Base-by-base conservation (phyloP, 805 yeast species). In the Metschnikowia aberdeeniae region DNA sequence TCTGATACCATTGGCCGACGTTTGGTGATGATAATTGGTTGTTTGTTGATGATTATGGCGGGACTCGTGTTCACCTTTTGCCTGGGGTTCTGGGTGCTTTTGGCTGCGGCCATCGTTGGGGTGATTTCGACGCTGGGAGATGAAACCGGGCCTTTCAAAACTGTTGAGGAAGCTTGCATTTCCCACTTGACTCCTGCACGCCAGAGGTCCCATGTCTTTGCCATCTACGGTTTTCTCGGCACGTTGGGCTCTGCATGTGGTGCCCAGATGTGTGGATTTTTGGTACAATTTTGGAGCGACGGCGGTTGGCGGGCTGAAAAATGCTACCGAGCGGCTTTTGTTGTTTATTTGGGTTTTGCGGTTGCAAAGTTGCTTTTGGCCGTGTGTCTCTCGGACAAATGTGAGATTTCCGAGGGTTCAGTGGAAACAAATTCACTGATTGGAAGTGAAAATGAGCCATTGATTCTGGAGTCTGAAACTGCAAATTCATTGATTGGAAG, bases 81-180 rank as follows among this genome's bases (percentile, higher is more conserved):
- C 48, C 70, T 77, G 29, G 77, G 77, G 52, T 87, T 71, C 60
- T 58, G 65, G 51, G 50, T 84, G 1, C 67, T 89, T 33, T 65
- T 89, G 17, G 20, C 72, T 2, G 93, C 93, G 7, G 93, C 96
- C 2, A 76, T 86, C 2, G 46, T 86, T 27, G 96, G 96, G 1
- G 96, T 89, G 13, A 85, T 89, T 6, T 86, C 95, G 2, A 93
- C 96, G 1, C 80, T 88, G 26, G 95, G 96, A 20, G 89, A 84
- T 57, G 96, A 89, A 58, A 87, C 90, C 0, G 96, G 96, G 0
- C 96, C 96, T 0, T 89, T 89, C 63, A 84, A 86, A 58, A 80
- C 93, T 0, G 81, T 89, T 26, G 96, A 89, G 61, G 96, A 88
- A 58, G 81, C 92, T 1, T 76, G 86, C 33, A 71, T 89, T 40